Base-by-base conservation (phyloP, 768 basidiomycete species). In the Mycena latifolia region DNA sequence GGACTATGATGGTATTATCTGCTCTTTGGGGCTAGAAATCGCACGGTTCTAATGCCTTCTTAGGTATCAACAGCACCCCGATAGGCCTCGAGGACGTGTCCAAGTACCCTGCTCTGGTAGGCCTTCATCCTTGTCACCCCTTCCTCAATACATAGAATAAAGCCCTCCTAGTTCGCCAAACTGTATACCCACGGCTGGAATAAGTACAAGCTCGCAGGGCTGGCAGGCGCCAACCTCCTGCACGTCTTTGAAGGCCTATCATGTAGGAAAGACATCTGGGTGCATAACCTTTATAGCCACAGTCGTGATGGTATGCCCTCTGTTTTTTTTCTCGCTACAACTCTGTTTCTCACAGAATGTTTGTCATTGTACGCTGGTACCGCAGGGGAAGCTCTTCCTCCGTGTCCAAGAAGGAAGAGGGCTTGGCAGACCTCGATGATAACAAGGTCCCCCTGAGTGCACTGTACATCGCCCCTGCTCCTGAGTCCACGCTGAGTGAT, bases 51-150 rank as follows among this genome's bases (percentile, higher is more conserved):
- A 14, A 58, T 24, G 18, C 41, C 18, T 61, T 61, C 61, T 51
- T 91, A 68, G 92, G 96, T 12, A 95, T 97, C 65, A 77, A 69
- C 1, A 76, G 74, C 3, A 84, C 83, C 0, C 95, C 96, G 5
- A 78, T 79, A 31, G 96, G 95, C 1, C 80, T 98, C 27, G 95
- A 97, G 75, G 94, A 97, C 68, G 94, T 94, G 10, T 95, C 94
- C 1, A 93, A 90, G 75, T 96, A 96, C 71, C 95, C 94, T 22
- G 84, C 85, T 24, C 83, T 96, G 70, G 93, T 93, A 71, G 73
- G 86, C 72, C n/a, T 52, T 27, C 10, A 29, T 53, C 46, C 47
- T 15, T 10, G 54, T 63, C 27, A n/a, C 43, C 41, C 57, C 55
- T 50, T 41, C 11, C 28, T 53, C 60, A 41, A 61, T 48, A 5